A percentile compares a stretch with the other conserved stretches of the same genome.
phyloP scores from a whole-genome alignment of 108 stramenopile genomes.

The Cyclotella baltica region DNA sequence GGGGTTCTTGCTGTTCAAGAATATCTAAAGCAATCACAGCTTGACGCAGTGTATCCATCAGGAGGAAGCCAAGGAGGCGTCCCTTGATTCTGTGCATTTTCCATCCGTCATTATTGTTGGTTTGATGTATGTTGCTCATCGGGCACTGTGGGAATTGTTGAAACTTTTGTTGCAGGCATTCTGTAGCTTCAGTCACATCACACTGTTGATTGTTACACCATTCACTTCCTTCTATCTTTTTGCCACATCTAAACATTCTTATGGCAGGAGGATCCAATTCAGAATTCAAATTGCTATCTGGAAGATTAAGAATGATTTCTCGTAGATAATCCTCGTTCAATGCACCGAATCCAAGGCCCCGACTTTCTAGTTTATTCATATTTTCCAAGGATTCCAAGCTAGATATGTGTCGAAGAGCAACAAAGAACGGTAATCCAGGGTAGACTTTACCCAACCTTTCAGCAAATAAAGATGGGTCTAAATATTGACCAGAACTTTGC shows the following conservation, averaged over 20 bases:
- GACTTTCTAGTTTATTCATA: conserved; percentile 10
- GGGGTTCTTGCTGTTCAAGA: conserved; percentile 14
- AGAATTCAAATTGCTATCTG: conserved; percentile 2
- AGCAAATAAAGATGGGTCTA: conserved; percentile 31
- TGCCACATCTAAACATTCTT: conserved; percentile 20
- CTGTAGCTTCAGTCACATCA: conserved; percentile 17
- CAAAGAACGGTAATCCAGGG: conserved; percentile 21
- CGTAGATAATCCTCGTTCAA: conserved; percentile 18
- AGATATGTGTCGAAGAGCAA: conserved; percentile 8
- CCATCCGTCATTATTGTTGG: conserved; percentile 38
- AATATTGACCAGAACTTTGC: conserved; percentile 2
- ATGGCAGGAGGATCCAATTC: conserved; percentile 11
- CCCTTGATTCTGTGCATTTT: conserved; percentile 40
- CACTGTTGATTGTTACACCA: conserved; percentile 32
- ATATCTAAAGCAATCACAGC: conserved; percentile 23
- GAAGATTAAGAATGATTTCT: conserved; percentile 18
- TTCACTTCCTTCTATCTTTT: conserved; percentile 28
- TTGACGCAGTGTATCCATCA: conserved; percentile 26
- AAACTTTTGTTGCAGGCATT: conserved; percentile 21
- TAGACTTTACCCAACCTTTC: conserved; percentile 20
- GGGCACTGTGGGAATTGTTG: background rate
- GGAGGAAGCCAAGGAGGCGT: conserved; percentile 20
- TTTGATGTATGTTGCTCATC: conserved; percentile 20
- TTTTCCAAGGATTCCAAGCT: conserved; percentile 1
- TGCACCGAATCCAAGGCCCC: conserved; percentile 20